These are phyloP conservation scores for Metschnikowia noctiluminum DNA, from an alignment of 805 yeast species.

Conservation along the genomic window DNA sequence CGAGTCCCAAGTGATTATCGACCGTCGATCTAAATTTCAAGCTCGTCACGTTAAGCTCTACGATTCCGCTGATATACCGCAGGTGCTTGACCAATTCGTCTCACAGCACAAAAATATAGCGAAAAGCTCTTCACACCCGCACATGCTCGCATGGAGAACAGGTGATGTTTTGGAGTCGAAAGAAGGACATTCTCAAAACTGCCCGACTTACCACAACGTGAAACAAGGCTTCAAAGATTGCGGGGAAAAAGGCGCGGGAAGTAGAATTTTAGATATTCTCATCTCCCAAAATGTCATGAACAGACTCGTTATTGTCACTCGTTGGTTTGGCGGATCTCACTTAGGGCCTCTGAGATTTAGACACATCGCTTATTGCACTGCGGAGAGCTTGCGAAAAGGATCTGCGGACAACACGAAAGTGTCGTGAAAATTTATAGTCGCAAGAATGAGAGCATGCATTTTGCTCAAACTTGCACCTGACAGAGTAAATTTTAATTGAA, in stretches of 20 bases:
- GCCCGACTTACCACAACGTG: slow-evolving; percentile 20
- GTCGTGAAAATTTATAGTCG: too few relatives aligned
- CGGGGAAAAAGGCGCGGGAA: slow-evolving; percentile 77
- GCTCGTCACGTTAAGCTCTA: slow-evolving; percentile 50
- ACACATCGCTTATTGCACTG: slow-evolving; percentile 56
- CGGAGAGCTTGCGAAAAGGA: slow-evolving; percentile 42
- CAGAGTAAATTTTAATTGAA: too few relatives aligned
- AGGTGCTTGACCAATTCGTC: slow-evolving; percentile 40
- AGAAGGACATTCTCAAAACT: neutral
- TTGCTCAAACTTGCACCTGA: too few relatives aligned
- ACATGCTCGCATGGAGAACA: slow-evolving; percentile 72
- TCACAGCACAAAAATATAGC: slow-evolving; percentile 44
- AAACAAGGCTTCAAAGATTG: slow-evolving; percentile 65
- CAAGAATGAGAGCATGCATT: too few relatives aligned
- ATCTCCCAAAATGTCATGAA: slow-evolving; percentile 48
- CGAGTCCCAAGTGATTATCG: slow-evolving; percentile 29
- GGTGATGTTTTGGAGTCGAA: slow-evolving; percentile 20
- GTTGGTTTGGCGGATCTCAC: slow-evolving; percentile 83
- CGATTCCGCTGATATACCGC: slow-evolving; percentile 40
- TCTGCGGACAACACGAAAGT: neutral
- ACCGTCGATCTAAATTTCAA: slow-evolving; percentile 65
- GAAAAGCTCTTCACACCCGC: slow-evolving; percentile 63
- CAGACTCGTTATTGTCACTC: slow-evolving; percentile 61
- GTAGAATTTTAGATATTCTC: slow-evolving; percentile 49
- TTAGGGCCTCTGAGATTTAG: slow-evolving; percentile 71